Conservation (phyloP, 2,329 filamentous ascomycete species). For the Xylaria sp. region DNA sequence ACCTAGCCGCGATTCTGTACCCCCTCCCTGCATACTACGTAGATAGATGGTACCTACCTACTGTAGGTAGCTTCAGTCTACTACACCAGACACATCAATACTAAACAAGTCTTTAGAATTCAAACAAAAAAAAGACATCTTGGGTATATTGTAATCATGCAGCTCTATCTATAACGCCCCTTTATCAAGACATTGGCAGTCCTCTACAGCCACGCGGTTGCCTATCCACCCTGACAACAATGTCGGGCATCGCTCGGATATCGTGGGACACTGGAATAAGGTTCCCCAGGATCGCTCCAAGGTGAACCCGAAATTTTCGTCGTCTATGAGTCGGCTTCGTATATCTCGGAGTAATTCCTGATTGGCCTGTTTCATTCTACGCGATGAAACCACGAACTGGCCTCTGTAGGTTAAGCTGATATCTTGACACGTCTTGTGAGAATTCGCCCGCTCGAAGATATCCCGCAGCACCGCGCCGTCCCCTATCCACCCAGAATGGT, state of each 20-base stretch:
- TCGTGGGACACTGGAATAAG: constrained; percentile 37
- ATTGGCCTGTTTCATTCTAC: constrained; percentile 35
- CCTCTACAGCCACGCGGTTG: constrained; percentile 32
- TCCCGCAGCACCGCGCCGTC: constrained; percentile 31
- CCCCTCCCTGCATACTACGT: not conserved
- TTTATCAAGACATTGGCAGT: constrained; percentile 38
- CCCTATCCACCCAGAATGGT: constrained; percentile 37
- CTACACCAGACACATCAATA: not conserved
- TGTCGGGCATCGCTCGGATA: constrained; percentile 38
- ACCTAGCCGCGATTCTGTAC: not conserved
- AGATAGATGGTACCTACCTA: too few relatives aligned
- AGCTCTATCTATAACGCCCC: constrained; percentile 21
- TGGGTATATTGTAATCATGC: constrained; percentile 26
- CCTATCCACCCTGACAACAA: constrained; percentile 38
- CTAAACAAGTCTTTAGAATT: not conserved
- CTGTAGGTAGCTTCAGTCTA: not conserved
- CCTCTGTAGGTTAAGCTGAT: constrained; percentile 37
- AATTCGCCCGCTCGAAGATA: constrained; percentile 33
- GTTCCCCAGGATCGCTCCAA: constrained; percentile 37
- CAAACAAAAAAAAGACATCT: constrained; percentile 12
- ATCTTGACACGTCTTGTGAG: constrained; percentile 30
- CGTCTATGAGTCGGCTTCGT: constrained; percentile 20
- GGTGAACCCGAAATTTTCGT: constrained; percentile 34
- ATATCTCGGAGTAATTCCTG: constrained; percentile 31
- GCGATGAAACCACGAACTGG: constrained; percentile 38